Evolutionary conservation across 306 rosid genomes (phyloP).

Genomic region (Benincasa hispida): DNA sequence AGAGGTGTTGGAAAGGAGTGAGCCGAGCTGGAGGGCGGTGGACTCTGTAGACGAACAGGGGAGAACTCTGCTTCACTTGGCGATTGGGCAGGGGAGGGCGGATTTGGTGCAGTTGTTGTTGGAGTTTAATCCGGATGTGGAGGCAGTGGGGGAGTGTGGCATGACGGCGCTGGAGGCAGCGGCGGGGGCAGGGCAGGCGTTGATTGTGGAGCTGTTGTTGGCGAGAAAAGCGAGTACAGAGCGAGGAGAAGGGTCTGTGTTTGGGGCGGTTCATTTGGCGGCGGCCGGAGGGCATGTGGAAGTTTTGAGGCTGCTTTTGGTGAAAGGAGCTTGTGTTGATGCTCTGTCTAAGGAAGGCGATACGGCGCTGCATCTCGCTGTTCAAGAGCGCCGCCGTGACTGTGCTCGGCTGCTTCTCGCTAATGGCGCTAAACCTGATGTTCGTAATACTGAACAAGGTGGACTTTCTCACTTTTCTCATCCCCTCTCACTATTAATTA

Average conservation of each 20-base stretch:
- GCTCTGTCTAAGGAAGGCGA: conserved; percentile 41
- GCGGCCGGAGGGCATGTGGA: conserved; percentile 55
- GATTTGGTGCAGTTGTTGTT: conserved; percentile 67
- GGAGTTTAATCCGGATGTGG: conserved; percentile 51
- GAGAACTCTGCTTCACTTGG: conserved; percentile 43
- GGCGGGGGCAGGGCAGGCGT: conserved; percentile 26
- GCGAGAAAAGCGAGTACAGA: conserved; percentile 50
- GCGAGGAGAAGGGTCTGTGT: conserved; percentile 25
- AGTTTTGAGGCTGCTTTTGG: conserved; percentile 52
- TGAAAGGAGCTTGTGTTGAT: conserved; percentile 53
- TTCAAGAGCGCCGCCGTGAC: conserved; percentile 40
- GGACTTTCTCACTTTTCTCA: conserved; percentile 1
- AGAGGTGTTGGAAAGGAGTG: conserved; percentile 54
- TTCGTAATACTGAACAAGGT: conserved; percentile 31
- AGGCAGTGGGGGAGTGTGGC: conserved; percentile 29
- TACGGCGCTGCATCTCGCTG: conserved; percentile 66
- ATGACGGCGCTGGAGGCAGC: conserved; percentile 62
- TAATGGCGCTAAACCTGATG: conserved; percentile 34
- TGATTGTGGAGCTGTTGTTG: conserved; percentile 66
- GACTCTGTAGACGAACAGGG: conserved; percentile 46
- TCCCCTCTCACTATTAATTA: no score
- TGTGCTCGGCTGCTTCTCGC: conserved; percentile 52
- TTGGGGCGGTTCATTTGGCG: conserved; percentile 50
- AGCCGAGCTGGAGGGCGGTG: conserved; percentile 41
- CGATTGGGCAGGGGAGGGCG: conserved; percentile 35